Evolutionary conservation across 2,329 filamentous ascomycete genomes (phyloP).

Genomic region (Arthrobotrys musiformis): DNA sequence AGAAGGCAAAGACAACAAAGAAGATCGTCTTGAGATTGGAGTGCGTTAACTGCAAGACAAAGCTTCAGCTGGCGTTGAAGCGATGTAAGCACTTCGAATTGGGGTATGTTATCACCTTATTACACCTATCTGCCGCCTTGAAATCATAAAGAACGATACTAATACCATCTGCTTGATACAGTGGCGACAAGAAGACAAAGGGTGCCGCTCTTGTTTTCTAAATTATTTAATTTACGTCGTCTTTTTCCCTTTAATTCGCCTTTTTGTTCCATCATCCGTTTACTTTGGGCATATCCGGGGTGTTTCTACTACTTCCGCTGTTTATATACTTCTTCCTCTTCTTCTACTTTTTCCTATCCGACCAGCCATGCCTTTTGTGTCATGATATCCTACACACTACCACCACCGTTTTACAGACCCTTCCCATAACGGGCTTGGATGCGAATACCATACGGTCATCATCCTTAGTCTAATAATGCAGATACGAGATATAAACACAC

Average conservation of each 20-base stretch:
- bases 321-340: slow-evolving; percentile 54
- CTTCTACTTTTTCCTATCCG: slow-evolving; percentile 37
- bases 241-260: slow-evolving; percentile 16
- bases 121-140: slow-evolving; percentile 21
- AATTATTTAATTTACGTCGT: slow-evolving; percentile 67
- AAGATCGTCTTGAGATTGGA: slow-evolving; percentile 99
- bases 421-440: slow-evolving; percentile 7
- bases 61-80: slow-evolving; percentile 94
- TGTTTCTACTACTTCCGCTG: slow-evolving; percentile 54
- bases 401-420: slow-evolving; percentile 1
- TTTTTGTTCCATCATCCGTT: slow-evolving; percentile 37
- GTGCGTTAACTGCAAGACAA: slow-evolving; percentile 97
- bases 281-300: slow-evolving; percentile 52
- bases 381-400: slow-evolving; percentile 46
- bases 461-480: slow-evolving; percentile 40
- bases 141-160: slow-evolving; percentile 5
- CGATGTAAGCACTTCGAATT: slow-evolving; percentile 99
- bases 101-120: slow-evolving; percentile 73
- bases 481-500: slow-evolving; percentile 44
- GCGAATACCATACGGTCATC: slow-evolving; percentile 2
- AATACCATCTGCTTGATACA: slow-evolving; percentile 63
- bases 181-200: slow-evolving; percentile 99
- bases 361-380: slow-evolving; percentile 43
- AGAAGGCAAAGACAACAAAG: slow-evolving; percentile 99
- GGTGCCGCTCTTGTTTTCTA: slow-evolving; percentile 99